Percentiles rank a stretch among this genome's conserved stretches.
Evolutionary conservation across 495 filamentous ascomycete species (phyloP).

Genomic region (Hypoxylon rickii): DNA sequence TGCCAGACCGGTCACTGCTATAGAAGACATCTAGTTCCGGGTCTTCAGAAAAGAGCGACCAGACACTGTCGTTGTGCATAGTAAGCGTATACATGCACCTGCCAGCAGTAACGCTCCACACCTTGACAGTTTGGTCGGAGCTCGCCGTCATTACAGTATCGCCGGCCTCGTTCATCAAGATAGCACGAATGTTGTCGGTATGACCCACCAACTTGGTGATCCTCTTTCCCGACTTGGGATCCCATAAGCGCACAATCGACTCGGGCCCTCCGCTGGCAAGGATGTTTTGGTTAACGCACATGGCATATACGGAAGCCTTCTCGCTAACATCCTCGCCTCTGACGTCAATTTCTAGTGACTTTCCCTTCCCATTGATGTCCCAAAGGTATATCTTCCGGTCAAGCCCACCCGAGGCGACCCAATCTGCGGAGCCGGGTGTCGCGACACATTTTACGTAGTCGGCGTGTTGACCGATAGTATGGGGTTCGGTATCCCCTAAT

Average conservation of each 20-base stretch:
- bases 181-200: slow-evolving; percentile 90
- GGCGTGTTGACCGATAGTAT: slow-evolving; percentile 87
- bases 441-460: slow-evolving; percentile 97
- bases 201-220: slow-evolving; percentile 98
- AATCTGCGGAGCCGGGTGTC: slow-evolving; percentile 72
- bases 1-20: slow-evolving; percentile 86
- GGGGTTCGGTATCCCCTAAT: slow-evolving; percentile 68
- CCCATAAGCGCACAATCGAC: slow-evolving; percentile 91
- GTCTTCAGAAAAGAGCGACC: slow-evolving; percentile 90
- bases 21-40: slow-evolving; percentile 88
- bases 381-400: slow-evolving; percentile 91
- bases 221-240: slow-evolving; percentile 82
- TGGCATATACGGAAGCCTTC: slow-evolving; percentile 94
- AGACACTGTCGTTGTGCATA: slow-evolving; percentile 98
- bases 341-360: slow-evolving; percentile 82
- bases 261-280: slow-evolving; percentile 94
- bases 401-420: slow-evolving; percentile 96
- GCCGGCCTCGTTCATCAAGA: slow-evolving; percentile 84
- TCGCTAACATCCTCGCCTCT: slow-evolving; percentile 76
- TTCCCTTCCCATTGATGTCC: slow-evolving; percentile 87
- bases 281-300: slow-evolving; percentile 72
- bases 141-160: slow-evolving; percentile 94
- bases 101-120: slow-evolving; percentile 94
- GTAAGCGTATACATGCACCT: slow-evolving; percentile 96
- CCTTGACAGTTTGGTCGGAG: slow-evolving; percentile 94